Percentiles rank a stretch among this genome's conserved stretches.
Evolutionary conservation across 495 filamentous ascomycete genomes (phyloP).

Genomic region (Trichoderma parareesei): DNA sequence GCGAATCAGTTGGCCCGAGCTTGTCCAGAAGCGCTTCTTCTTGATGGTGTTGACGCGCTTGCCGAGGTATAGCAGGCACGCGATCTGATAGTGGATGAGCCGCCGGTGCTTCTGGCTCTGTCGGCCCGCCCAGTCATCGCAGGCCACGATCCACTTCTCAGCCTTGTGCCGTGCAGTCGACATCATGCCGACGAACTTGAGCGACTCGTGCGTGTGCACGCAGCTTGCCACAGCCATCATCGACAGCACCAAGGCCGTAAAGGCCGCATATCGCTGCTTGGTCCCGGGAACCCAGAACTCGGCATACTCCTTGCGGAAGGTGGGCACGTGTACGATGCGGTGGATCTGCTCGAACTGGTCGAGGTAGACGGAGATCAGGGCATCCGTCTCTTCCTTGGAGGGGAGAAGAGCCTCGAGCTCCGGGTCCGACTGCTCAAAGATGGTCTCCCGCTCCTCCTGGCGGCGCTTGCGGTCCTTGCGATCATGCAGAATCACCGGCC

Average conservation of each 20-base stretch:
- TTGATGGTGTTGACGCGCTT: conserved; percentile 38
- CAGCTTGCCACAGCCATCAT: conserved; percentile 35
- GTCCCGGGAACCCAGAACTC: conserved; percentile 35
- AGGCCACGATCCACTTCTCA: conserved; percentile 31
- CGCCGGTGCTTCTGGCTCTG: conserved; percentile 37
- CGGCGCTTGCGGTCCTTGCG: conserved; percentile 28
- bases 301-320: conserved; percentile 34
- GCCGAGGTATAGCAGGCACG: conserved; percentile 35
- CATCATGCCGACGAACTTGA: conserved; percentile 31
- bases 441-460: conserved; percentile 27
- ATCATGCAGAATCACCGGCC: conserved; percentile 27
- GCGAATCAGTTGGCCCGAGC: conserved; percentile 45
- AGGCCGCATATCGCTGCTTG: conserved; percentile 30
- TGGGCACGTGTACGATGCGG: conserved; percentile 39
- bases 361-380: conserved; percentile 32
- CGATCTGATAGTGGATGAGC: conserved; percentile 38
- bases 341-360: conserved; percentile 40
- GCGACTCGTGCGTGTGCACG: conserved; percentile 22
- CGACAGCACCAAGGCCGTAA: conserved; percentile 36
- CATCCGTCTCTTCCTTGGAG: conserved; percentile 28
- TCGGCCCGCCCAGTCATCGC: conserved; percentile 28
- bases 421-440: conserved; percentile 23
- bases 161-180: conserved; percentile 25
- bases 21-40: conserved; percentile 48
- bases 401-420: conserved; percentile 34